Percentiles rank a stretch among this genome's conserved stretches.
These are phyloP conservation scores for Vigna angularis DNA, from an alignment of 306 rosid genomes.

Conservation along the genomic window DNA sequence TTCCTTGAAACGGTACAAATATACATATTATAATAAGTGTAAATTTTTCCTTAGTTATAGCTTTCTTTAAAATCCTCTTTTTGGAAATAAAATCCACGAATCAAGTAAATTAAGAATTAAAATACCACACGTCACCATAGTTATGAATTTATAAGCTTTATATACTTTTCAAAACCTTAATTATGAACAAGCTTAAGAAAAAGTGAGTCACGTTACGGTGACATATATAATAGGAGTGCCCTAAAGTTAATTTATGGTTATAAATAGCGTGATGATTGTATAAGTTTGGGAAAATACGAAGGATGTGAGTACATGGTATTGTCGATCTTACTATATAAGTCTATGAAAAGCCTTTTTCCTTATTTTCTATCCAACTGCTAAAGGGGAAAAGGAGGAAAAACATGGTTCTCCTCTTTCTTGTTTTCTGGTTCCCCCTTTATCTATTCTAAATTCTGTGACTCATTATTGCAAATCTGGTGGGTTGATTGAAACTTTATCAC, in stretches of 20 bases:
- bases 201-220: neutral
- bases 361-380: neutral
- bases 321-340: constrained; percentile 7
- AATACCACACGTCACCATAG: too few relatives aligned
- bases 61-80: too few relatives aligned
- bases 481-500: constrained; percentile 30
- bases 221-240: neutral
- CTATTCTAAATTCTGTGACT: constrained; percentile 30
- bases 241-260: neutral
- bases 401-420: constrained; percentile 29
- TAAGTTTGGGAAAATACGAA: neutral
- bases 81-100: too few relatives aligned
- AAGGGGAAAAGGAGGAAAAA: constrained; percentile 16
- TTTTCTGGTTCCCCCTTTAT: constrained; percentile 41
- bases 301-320: neutral
- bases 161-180: neutral
- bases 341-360: neutral
- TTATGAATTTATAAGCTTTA: too few relatives aligned
- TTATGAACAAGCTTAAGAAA: neutral
- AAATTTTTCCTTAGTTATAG: too few relatives aligned
- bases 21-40: too few relatives aligned
- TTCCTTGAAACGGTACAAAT: too few relatives aligned
- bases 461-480: constrained; percentile 44
- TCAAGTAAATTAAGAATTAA: too few relatives aligned
- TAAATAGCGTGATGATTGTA: neutral